Evolutionary conservation across 371 early-diverging fungal species (phyloP), one percentile per base, ranked within the genome.

Genomic region (Mucor plumbeus): DNA sequence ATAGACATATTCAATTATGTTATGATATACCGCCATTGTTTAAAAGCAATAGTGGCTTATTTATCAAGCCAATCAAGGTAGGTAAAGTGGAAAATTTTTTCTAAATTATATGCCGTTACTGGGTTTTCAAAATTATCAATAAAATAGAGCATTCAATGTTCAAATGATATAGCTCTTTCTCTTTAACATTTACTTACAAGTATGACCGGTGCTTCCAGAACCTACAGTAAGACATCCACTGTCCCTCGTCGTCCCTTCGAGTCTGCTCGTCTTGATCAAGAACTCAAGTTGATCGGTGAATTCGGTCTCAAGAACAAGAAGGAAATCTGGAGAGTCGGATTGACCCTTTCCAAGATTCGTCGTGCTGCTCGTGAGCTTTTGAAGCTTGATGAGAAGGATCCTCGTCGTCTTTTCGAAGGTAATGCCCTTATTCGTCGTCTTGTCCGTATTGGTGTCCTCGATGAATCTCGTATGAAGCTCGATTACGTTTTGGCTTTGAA

Each of bases 271-370:
- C 93, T 99, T 77, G 97, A 99, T 83, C 95, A 95, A 82, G 99
- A 99, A 89, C 89, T 99, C 81, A 97, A 98, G 91, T 91, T 99
- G 72, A 90, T 95, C 77, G 99, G 99, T 72, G 95, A 95, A 79
- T 99, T 94, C 89, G 99, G 99, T 85, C 94, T 99, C 79, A 92
- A 95, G 82, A 98, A 98, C 96, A 99, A 99, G 95, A 94, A 94
- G 78, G 99, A 99, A 89, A 97, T 99, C 86, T 99, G 98, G 95
- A 94, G 98, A 78, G 93, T 98, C 66, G 95, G 97, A 66, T 93
- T 92, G 83, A 95, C 96, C 67, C 92, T 98, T 74, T 96, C 98
- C 88, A 96, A 98, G 90, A 97, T 99, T 80, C 99, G 99, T 89
- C 96, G 97, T 93, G 97, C 99, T 78, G 99, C 99, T 78, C 97